A percentile compares a stretch with the other conserved stretches of the same genome.
phyloP scores from a whole-genome alignment of 2,329 filamentous ascomycete species.

The Eutypella sp. region DNA sequence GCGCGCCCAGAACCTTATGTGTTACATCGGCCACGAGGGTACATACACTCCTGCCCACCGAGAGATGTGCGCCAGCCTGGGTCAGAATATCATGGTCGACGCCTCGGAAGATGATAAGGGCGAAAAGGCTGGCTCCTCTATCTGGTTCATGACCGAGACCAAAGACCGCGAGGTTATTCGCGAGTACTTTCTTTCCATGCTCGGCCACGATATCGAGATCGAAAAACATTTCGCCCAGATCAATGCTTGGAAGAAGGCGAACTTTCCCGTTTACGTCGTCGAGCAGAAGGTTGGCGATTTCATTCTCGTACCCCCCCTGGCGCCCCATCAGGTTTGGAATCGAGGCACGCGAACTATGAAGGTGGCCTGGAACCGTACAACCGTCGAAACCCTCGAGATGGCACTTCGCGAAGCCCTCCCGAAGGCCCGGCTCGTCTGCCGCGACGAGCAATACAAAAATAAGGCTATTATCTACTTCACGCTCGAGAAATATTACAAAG shows the following conservation, averaged over 20 bases:
- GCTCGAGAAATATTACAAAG: conserved; percentile 69
- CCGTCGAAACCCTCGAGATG: conserved; percentile 81
- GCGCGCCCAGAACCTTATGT: conserved; percentile 96
- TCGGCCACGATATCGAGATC: conserved; percentile 95
- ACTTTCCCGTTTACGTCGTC: conserved; percentile 87
- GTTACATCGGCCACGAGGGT: conserved; percentile 94
- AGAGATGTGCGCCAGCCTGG: conserved; percentile 95
- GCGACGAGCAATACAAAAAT: conserved; percentile 98
- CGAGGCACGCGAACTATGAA: conserved; percentile 94
- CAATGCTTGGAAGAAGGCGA: conserved; percentile 91
- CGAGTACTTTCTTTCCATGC: conserved; percentile 87
- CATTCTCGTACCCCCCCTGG: conserved; percentile 77
- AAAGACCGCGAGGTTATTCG: conserved; percentile 87
- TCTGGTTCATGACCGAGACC: conserved; percentile 99
- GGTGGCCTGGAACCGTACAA: conserved; percentile 95
- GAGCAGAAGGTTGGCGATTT: conserved; percentile 90
- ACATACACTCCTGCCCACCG: conserved; percentile 93
- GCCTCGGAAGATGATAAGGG: conserved; percentile 69
- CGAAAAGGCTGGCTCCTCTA: conserved; percentile 79
- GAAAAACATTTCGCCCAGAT: conserved; percentile 96
- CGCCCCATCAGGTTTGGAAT: conserved; percentile 93
- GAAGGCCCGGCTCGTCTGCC: conserved; percentile 83
- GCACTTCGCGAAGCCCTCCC: conserved; percentile 84
- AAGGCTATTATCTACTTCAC: conserved; percentile 93
- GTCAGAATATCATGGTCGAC: conserved; percentile 98